Base-by-base conservation (phyloP, 192 early-diverging fungal genomes). In the Gryganskiella cystojenkinii region DNA sequence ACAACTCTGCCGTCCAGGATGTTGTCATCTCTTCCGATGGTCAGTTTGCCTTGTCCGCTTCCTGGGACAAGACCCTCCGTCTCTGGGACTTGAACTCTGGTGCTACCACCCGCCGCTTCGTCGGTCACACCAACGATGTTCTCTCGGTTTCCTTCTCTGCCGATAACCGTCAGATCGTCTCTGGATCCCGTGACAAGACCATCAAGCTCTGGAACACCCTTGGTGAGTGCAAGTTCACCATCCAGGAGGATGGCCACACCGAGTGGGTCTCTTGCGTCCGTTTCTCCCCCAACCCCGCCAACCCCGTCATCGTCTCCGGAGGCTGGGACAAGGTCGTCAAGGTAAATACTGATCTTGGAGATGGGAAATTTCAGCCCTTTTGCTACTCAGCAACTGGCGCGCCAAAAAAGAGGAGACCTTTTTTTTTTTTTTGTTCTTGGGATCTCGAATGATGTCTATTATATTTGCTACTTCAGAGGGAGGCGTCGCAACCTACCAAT, bases 131-230 rank as follows among this genome's bases (percentile, higher is more conserved):
- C 83, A 94, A 95, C 88, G 97, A 98, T 85, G 98, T 99, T 70
- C 83, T 98, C 65, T 99, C 98, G 34, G 98, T 98, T 71, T 95
- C 96, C 79, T 99, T 99, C 95, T 98, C 98, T 78, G 93, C 98
- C 31, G 98, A 99, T 86, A 98, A 98, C 94, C 94, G 97, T 82
- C 97, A 98, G 90, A 98, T 99, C 79, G 95, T 99, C 63, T 98
- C 96, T 60, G 95, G 94, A 70, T 96, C 96, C 75, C 94, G 96
- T 83, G 98, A 99, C 88, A 97, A 96, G 92, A 91, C 90, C 84
- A 98, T 99, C 92, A 99, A 98, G 93, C 88, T 99, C 83, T 99
- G 98, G 98, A 98, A 99, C 94, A 99, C 97, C 62, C 90, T 99
- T 43, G 98, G 96, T 79, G 98, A 99, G 88, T 98, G 98, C 96